A percentile compares a stretch with the other conserved stretches of the same genome.
Evolutionary conservation across 129 eudicot genomes (phyloP).

Genomic region (Cynara cardunculus): DNA sequence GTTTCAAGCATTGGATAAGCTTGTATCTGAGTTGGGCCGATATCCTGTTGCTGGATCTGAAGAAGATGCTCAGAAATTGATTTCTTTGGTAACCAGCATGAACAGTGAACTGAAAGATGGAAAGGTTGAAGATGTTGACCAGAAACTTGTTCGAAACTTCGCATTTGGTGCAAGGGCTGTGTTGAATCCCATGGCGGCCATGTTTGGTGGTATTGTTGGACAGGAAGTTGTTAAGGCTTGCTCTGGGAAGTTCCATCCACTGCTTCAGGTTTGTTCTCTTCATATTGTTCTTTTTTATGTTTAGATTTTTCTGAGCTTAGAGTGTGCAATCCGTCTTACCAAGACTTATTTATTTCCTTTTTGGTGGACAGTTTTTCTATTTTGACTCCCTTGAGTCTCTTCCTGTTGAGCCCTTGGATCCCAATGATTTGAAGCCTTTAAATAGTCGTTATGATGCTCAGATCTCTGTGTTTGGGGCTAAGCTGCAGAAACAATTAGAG

Average conservation of each 20-base stretch:
- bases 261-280: constrained; percentile 61
- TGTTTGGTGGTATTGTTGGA: constrained; percentile 93
- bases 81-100: constrained; percentile 38
- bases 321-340: constrained; percentile 6
- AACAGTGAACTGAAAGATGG: constrained; percentile 43
- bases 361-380: constrained; percentile 71
- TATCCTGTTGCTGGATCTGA: constrained; percentile 67
- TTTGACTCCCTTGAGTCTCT: constrained; percentile 90
- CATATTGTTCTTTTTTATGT: not conserved
- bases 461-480: constrained; percentile 86
- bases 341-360: constrained; percentile 5
- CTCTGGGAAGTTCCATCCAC: constrained; percentile 95
- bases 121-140: constrained; percentile 47
- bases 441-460: constrained; percentile 94
- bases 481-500: constrained; percentile 77
- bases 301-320: not conserved
- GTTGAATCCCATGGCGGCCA: constrained; percentile 87
- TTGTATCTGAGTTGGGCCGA: constrained; percentile 45
- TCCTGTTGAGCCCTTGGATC: constrained; percentile 68
- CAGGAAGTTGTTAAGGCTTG: constrained; percentile 97
- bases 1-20: constrained; percentile 79
- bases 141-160: constrained; percentile 42
- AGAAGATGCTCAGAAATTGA: constrained; percentile 59
- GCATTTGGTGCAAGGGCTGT: constrained; percentile 94
- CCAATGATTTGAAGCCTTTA: constrained; percentile 63